Conservation (phyloP, 345 rosid genomes). For the Excoecaria cochinchinensis region DNA sequence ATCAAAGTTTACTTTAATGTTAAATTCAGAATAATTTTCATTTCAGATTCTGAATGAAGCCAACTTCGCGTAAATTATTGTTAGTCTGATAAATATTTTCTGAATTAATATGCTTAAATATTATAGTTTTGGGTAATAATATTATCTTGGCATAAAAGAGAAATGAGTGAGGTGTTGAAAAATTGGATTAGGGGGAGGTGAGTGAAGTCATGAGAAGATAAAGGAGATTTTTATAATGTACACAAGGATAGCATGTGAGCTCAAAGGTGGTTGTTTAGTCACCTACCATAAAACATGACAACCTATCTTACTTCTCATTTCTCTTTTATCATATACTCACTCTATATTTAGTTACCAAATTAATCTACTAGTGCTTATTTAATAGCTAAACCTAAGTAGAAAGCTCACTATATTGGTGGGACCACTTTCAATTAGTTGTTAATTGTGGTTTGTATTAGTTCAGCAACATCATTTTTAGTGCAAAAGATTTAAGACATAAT, state of each 20-base stretch:
- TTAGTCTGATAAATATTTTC: background rate
- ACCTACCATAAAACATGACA: conserved; percentile 53
- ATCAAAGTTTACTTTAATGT: too few relatives aligned
- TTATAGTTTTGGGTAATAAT: conserved; percentile 19
- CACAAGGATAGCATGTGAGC: conserved; percentile 48
- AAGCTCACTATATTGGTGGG: conserved; percentile 7
- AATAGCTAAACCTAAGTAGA: conserved; percentile 6
- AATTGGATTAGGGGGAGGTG: conserved; percentile 20
- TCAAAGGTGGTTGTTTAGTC: conserved; percentile 55
- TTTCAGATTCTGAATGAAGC: too few relatives aligned
- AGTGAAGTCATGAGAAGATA: conserved; percentile 32
- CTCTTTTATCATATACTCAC: background rate
- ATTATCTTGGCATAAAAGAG: conserved; percentile 39
- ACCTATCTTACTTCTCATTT: conserved; percentile 39
- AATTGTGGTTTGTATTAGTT: conserved; percentile 14
- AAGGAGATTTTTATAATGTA: conserved; percentile 26
- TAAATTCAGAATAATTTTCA: too few relatives aligned
- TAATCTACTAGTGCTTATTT: conserved; percentile 8
- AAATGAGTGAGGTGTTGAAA: conserved; percentile 44
- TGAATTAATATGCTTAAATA: conserved; percentile 16
- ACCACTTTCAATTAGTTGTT: conserved; percentile 16
- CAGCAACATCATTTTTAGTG: conserved; percentile 16
- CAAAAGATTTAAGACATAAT: background rate
- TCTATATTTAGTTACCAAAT: background rate
- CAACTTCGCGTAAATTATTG: too few relatives aligned